These are phyloP conservation scores for Eutrema yunnanense DNA, from an alignment of 345 rosid genomes.

Conservation along the genomic window DNA sequence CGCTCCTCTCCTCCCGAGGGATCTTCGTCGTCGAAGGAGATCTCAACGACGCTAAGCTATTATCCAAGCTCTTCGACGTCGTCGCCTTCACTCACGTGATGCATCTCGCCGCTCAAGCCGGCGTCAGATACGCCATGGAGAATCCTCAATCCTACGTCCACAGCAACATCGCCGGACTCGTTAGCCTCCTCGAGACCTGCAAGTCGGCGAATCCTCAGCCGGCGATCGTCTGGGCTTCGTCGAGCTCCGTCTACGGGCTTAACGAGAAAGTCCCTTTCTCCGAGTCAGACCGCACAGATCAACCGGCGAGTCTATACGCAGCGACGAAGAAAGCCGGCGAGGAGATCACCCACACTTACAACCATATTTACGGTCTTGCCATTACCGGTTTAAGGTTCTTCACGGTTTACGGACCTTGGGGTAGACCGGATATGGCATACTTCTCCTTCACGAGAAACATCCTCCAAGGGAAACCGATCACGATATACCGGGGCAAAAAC, in stretches of 20 bases:
- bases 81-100: slow-evolving; percentile 80
- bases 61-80: slow-evolving; percentile 61
- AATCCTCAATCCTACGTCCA: slow-evolving; percentile 71
- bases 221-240: slow-evolving; percentile 76
- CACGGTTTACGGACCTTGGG: slow-evolving; percentile 89
- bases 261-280: slow-evolving; percentile 72
- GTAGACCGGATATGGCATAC: slow-evolving; percentile 88
- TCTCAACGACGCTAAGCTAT: slow-evolving; percentile 51
- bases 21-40: slow-evolving; percentile 64
- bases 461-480: slow-evolving; percentile 68
- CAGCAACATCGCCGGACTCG: slow-evolving; percentile 71
- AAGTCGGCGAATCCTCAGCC: slow-evolving; percentile 78
- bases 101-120: slow-evolving; percentile 93
- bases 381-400: slow-evolving; percentile 75
- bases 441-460: slow-evolving; percentile 61
- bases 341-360: slow-evolving; percentile 75
- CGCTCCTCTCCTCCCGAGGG: slow-evolving; percentile 37
- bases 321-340: slow-evolving; percentile 87
- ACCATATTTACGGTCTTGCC: slow-evolving; percentile 75
- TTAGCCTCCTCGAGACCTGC: slow-evolving; percentile 59
- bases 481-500: slow-evolving; percentile 62
- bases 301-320: slow-evolving; percentile 80
- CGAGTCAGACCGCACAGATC: slow-evolving; percentile 62
- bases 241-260: slow-evolving; percentile 76
- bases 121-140: slow-evolving; percentile 73